These are phyloP conservation scores for Funneliformis geosporum DNA, from an alignment of 192 early-diverging fungal species.

Conservation along the genomic window DNA sequence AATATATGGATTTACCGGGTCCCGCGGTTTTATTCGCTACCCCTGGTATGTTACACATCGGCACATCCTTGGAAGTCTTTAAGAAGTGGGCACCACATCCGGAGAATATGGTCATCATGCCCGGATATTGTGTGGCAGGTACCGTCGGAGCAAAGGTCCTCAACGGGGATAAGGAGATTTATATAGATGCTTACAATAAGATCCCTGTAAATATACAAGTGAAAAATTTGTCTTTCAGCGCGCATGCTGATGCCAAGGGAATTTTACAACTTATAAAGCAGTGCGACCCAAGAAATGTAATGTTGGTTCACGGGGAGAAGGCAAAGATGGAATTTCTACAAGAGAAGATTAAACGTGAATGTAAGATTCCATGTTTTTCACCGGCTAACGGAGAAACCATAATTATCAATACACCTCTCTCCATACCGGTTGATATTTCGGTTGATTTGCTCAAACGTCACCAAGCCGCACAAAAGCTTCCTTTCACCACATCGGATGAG, in stretches of 20 bases:
- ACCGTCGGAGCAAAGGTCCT: slow-evolving; percentile 95
- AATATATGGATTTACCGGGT: slow-evolving; percentile 74
- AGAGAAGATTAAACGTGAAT: slow-evolving; percentile 78
- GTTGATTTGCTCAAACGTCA: slow-evolving; percentile 49
- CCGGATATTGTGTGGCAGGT: slow-evolving; percentile 95
- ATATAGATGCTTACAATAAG: slow-evolving; percentile 74
- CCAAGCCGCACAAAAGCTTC: slow-evolving; percentile 35
- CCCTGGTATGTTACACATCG: slow-evolving; percentile 98
- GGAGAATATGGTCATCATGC: slow-evolving; percentile 96
- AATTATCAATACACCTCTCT: slow-evolving; percentile 64
- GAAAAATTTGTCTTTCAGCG: slow-evolving; percentile 93
- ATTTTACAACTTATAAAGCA: slow-evolving; percentile 94
- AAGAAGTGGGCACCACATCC: slow-evolving; percentile 93
- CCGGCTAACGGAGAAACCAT: slow-evolving; percentile 87
- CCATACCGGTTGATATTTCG: slow-evolving; percentile 63
- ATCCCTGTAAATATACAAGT: slow-evolving; percentile 89
- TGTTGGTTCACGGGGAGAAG: slow-evolving; percentile 95
- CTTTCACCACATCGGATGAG: slow-evolving; percentile 11
- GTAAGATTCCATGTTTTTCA: slow-evolving; percentile 79
- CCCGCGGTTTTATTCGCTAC: slow-evolving; percentile 96
- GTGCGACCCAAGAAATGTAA: slow-evolving; percentile 84
- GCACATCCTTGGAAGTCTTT: slow-evolving; percentile 92
- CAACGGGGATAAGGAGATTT: slow-evolving; percentile 82
- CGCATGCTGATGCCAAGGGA: slow-evolving; percentile 97
- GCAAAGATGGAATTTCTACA: slow-evolving; percentile 84